Evolutionary conservation across 2,329 filamentous ascomycete species (phyloP).

Genomic region (Neopestalotiopsis clavispora): DNA sequence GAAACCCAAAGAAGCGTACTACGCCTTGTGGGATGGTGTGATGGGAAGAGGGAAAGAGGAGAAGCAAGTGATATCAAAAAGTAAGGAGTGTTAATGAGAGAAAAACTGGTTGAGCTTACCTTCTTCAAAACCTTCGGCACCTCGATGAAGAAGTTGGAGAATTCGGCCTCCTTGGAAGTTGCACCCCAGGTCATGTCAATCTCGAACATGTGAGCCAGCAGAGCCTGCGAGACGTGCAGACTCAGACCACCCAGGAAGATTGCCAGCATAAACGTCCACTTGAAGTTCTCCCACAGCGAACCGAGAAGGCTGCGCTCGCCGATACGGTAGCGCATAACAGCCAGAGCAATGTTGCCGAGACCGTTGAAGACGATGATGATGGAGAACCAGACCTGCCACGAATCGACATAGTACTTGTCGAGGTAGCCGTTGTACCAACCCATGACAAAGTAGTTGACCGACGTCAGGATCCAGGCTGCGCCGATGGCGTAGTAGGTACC

Average conservation of each 20-base stretch:
- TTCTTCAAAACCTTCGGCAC: slow-evolving; percentile 78
- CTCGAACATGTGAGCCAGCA: slow-evolving; percentile 83
- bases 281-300: slow-evolving; percentile 68
- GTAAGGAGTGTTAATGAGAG: slow-evolving; percentile 28
- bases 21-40: not conserved
- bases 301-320: slow-evolving; percentile 66
- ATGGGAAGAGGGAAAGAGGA: not conserved
- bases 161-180: slow-evolving; percentile 81
- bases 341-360: slow-evolving; percentile 74
- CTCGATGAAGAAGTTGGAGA: slow-evolving; percentile 85
- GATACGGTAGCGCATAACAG: slow-evolving; percentile 73
- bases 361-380: slow-evolving; percentile 81
- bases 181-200: slow-evolving; percentile 87
- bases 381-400: slow-evolving; percentile 79
- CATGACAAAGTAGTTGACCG: slow-evolving; percentile 73
- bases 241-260: slow-evolving; percentile 85
- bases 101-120: slow-evolving; percentile 57
- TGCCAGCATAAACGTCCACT: slow-evolving; percentile 75
- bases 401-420: slow-evolving; percentile 71
- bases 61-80: not conserved
- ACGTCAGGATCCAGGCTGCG: slow-evolving; percentile 68
- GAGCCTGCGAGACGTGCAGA: slow-evolving; percentile 79
- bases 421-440: slow-evolving; percentile 73
- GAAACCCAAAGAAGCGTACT: slow-evolving; percentile 28
- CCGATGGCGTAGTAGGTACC: slow-evolving; percentile 74